These are phyloP conservation scores for Dissoconium aciculare DNA, from an alignment of 2,329 filamentous ascomycete species.

Conservation along the genomic window DNA sequence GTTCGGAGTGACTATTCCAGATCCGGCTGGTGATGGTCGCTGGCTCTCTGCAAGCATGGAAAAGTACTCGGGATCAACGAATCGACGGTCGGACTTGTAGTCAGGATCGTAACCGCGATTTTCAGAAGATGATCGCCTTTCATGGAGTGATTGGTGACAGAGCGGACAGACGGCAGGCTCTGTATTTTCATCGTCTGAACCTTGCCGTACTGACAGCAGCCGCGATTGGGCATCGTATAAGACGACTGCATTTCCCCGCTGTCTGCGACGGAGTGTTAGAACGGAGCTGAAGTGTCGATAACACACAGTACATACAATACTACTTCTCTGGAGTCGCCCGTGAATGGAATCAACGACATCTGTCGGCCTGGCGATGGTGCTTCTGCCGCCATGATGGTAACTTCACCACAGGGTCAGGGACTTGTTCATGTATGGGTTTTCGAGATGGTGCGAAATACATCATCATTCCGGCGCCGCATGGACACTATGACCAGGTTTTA, in stretches of 20 bases:
- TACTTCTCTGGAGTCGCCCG: conserved; percentile 57
- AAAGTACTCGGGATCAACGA: conserved; percentile 87
- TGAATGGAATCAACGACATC: conserved; percentile 64
- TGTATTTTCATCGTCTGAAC: conserved; percentile 36
- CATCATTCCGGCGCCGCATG: no score
- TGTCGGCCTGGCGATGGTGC: conserved; percentile 20
- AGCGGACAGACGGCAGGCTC: conserved; percentile 67
- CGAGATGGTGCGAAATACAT: no score
- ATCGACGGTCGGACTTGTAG: conserved; percentile 40
- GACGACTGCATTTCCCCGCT: conserved; percentile 83
- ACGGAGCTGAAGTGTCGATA: conserved; percentile 2
- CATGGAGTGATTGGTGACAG: conserved; percentile 60
- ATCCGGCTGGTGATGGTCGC: conserved; percentile 30
- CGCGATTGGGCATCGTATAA: conserved; percentile 75
- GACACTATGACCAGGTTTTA: no score
- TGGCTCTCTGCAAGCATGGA: conserved; percentile 61
- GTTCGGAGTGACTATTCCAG: conserved; percentile 25
- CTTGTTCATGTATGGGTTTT: no score
- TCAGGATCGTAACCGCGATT: conserved; percentile 24
- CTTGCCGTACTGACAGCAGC: conserved; percentile 65
- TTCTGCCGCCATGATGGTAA: conserved; percentile 19
- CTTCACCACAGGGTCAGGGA: no score
- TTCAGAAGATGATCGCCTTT: conserved; percentile 26
- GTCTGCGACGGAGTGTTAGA: conserved; percentile 37
- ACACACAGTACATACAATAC: conserved; percentile 50